These are phyloP conservation scores for Hypoxylon fragiforme DNA, from an alignment of 495 filamentous ascomycete genomes.

Conservation along the genomic window DNA sequence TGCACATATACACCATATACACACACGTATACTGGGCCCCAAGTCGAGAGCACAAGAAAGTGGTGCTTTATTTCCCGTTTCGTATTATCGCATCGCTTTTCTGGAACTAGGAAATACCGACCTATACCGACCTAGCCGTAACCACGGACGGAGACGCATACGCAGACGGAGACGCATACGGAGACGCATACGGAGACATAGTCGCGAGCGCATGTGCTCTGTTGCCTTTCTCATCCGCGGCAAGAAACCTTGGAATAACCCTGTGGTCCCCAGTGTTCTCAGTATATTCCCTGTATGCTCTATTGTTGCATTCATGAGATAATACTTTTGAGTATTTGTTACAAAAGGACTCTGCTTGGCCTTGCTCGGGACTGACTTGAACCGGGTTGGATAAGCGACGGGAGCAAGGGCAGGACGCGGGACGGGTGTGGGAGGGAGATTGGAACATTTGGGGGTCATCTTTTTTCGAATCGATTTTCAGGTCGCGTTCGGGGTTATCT, in stretches of 20 bases:
- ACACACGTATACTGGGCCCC: not conserved
- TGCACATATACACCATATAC: not conserved
- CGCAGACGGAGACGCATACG: conserved; percentile 24
- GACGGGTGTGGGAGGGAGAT: conserved; percentile 32
- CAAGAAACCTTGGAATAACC: not conserved
- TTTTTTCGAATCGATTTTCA: too few relatives aligned
- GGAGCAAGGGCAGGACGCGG: conserved; percentile 24
- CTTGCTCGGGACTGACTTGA: not conserved
- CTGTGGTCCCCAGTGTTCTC: too few relatives aligned
- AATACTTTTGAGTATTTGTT: conserved; percentile 23
- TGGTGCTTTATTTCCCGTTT: conserved; percentile 19
- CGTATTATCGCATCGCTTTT: conserved; percentile 29
- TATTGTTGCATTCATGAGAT: conserved; percentile 27
- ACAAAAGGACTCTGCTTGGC: conserved; percentile 24
- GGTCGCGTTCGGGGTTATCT: not conserved
- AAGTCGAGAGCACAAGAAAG: conserved; percentile 9
- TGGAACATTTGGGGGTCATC: conserved; percentile 31
- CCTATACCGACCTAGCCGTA: conserved; percentile 23
- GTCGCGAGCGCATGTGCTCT: conserved; percentile 7
- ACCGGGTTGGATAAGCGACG: conserved; percentile 24
- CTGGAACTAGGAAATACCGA: conserved; percentile 30
- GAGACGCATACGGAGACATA: not conserved
- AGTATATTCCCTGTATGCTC: too few relatives aligned
- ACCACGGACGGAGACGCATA: conserved; percentile 2
- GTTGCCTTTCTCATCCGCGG: not conserved